A percentile compares a stretch with the other conserved stretches of the same genome.
Evolutionary conservation across 2,329 filamentous ascomycete species (phyloP).

Genomic region (Fusarium verrucosum): DNA sequence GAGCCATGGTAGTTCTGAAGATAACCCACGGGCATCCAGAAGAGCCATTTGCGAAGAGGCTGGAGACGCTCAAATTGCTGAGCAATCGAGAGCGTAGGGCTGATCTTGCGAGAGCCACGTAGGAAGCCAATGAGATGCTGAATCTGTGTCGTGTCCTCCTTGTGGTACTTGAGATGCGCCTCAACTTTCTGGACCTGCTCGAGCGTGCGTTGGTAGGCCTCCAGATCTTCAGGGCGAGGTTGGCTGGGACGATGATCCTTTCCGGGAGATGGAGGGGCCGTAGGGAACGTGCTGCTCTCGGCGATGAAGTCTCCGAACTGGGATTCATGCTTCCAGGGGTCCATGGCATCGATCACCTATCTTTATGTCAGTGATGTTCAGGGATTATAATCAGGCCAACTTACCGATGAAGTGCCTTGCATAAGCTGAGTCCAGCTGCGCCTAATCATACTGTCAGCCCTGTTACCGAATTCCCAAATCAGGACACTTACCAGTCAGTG

Average conservation of each 20-base stretch:
- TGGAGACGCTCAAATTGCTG: conserved; percentile 92
- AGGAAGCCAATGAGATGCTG: conserved; percentile 77
- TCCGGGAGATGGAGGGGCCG: conserved; percentile 69
- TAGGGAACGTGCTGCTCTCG: conserved; percentile 78
- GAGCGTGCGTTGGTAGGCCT: conserved; percentile 72
- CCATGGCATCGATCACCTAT: conserved; percentile 90
- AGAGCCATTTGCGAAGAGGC: conserved; percentile 88
- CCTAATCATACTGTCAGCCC: conserved; percentile 63
- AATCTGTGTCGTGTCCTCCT: conserved; percentile 74
- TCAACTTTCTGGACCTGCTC: conserved; percentile 75
- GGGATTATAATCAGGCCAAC: conserved; percentile 46
- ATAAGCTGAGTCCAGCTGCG: conserved; percentile 92
- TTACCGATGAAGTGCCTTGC: conserved; percentile 87
- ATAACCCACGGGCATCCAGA: conserved; percentile 91
- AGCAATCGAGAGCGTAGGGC: conserved; percentile 74
- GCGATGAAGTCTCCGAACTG: conserved; percentile 84
- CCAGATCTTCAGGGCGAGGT: conserved; percentile 75
- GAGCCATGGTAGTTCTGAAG: conserved; percentile 81
- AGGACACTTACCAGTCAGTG: conserved; percentile 81
- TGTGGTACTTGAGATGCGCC: conserved; percentile 71
- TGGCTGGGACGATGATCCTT: conserved; percentile 69
- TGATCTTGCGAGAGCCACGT: conserved; percentile 75
- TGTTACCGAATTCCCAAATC: not conserved
- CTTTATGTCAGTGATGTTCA: conserved; percentile 25
- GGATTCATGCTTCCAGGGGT: conserved; percentile 89